Evolutionary conservation across 1,284 basidiomycete species (phyloP).

Genomic region (Ustilago bromivora): DNA sequence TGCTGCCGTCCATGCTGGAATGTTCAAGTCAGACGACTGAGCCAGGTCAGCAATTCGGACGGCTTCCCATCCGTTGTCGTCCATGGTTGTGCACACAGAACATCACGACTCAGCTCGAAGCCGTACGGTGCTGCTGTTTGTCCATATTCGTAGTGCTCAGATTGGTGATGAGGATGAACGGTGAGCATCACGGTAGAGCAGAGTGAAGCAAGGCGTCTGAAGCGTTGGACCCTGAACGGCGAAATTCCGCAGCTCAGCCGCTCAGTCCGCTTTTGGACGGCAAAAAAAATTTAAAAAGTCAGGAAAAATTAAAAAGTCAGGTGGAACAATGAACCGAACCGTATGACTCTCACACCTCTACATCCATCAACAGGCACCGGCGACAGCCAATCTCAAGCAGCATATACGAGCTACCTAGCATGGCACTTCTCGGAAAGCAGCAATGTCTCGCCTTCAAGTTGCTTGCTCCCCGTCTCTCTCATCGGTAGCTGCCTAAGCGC

Average conservation of each 20-base stretch:
- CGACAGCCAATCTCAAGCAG: neutral
- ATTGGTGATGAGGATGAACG: neutral
- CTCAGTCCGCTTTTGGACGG: conserved; percentile 37
- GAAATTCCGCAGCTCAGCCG: conserved; percentile 18
- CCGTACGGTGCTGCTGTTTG: neutral
- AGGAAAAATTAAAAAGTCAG: neutral
- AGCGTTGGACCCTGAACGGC: conserved; percentile 27
- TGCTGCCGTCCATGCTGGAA: conserved; percentile 12
- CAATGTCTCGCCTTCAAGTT: neutral
- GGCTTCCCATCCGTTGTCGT: conserved; percentile 2
- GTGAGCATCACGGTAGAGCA: neutral
- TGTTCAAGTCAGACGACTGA: conserved; percentile 25
- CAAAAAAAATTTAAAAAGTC: neutral
- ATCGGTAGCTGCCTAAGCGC: neutral
- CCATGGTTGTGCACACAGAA: conserved; percentile 8
- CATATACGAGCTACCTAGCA: neutral
- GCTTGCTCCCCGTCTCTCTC: neutral
- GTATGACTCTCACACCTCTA: neutral
- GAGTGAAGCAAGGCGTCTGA: too few species aligned
- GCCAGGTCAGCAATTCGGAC: conserved; percentile 4
- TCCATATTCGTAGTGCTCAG: neutral
- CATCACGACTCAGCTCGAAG: neutral
- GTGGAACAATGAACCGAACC: neutral
- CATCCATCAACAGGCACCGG: neutral
- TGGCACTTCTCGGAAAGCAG: neutral